Evolutionary conservation across 2,329 filamentous ascomycete genomes (phyloP).

Genomic region (Trichoderma arundinaceum): DNA sequence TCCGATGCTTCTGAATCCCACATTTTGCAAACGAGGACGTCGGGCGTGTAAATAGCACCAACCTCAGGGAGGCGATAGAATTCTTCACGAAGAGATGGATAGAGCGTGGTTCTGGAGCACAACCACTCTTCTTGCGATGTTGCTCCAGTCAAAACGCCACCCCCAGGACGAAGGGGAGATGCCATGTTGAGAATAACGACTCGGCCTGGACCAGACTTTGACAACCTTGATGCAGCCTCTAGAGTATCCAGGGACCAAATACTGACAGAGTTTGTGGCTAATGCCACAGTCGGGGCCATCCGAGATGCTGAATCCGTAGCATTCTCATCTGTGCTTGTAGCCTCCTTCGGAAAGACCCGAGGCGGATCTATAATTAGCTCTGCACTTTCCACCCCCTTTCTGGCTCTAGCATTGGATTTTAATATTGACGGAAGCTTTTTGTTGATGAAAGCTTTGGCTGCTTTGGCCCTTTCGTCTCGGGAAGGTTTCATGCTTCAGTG

Average conservation of each 20-base stretch:
- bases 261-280: conserved; percentile 46
- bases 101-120: conserved; percentile 64
- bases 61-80: conserved; percentile 66
- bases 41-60: conserved; percentile 61
- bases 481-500: neutral
- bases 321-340: neutral
- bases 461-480: conserved; percentile 55
- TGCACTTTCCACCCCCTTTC: conserved; percentile 58
- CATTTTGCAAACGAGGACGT: conserved; percentile 63
- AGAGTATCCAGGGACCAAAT: conserved; percentile 60
- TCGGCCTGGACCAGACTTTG: neutral
- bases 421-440: conserved; percentile 63
- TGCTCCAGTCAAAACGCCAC: conserved; percentile 64
- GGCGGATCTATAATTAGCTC: conserved; percentile 52
- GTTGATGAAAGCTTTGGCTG: conserved; percentile 63
- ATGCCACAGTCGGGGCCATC: neutral
- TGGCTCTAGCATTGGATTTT: conserved; percentile 58
- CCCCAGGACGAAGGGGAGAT: conserved; percentile 64
- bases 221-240: conserved; percentile 49
- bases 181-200: conserved; percentile 68
- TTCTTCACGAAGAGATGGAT: conserved; percentile 61
- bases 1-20: conserved; percentile 36
- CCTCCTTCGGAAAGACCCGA: no score
- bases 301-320: neutral
- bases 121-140: conserved; percentile 67